Percentiles rank a stretch among this genome's conserved stretches.
phyloP scores from a whole-genome alignment of 2,329 filamentous ascomycete species.

The Monilinia fructigena region DNA sequence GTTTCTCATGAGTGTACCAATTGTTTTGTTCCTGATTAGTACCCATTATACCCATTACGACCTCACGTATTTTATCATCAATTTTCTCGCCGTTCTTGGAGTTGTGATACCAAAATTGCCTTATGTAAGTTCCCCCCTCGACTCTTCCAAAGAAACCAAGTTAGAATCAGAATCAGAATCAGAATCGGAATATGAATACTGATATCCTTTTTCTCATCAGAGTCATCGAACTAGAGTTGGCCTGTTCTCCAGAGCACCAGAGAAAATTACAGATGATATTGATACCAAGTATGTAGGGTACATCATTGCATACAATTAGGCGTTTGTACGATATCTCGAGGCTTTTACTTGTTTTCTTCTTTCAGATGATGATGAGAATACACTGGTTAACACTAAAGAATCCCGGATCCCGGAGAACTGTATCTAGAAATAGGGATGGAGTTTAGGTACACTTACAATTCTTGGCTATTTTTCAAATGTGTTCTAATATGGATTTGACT shows the following conservation, averaged over 20 bases:
- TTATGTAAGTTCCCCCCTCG: constrained; percentile 61
- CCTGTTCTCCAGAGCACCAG: constrained; percentile 67
- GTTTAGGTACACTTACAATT: constrained; percentile 30
- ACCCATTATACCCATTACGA: constrained; percentile 99
- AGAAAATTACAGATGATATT: constrained; percentile 46
- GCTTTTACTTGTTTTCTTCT: constrained; percentile 25
- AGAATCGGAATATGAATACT: not conserved
- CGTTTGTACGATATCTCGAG: constrained; percentile 39
- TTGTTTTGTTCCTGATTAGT: constrained; percentile 90
- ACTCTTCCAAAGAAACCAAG: not conserved
- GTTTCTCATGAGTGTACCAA: constrained; percentile 91
- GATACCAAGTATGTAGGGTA: constrained; percentile 6
- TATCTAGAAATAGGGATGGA: constrained; percentile 36
- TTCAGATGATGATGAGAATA: constrained; percentile 34
- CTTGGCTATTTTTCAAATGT: constrained; percentile 32
- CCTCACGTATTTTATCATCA: constrained; percentile 93
- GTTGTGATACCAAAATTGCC: constrained; percentile 97
- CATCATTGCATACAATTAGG: constrained; percentile 30
- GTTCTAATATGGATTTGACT: constrained; percentile 18
- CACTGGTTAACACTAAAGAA: constrained; percentile 31
- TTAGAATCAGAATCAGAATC: not conserved
- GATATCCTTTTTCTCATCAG: constrained; percentile 47
- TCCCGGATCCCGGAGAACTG: constrained; percentile 30
- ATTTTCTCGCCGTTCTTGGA: constrained; percentile 85
- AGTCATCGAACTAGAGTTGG: constrained; percentile 77